Conservation (phyloP, 352 stramenopile species). For the Blastocystis sp. region DNA sequence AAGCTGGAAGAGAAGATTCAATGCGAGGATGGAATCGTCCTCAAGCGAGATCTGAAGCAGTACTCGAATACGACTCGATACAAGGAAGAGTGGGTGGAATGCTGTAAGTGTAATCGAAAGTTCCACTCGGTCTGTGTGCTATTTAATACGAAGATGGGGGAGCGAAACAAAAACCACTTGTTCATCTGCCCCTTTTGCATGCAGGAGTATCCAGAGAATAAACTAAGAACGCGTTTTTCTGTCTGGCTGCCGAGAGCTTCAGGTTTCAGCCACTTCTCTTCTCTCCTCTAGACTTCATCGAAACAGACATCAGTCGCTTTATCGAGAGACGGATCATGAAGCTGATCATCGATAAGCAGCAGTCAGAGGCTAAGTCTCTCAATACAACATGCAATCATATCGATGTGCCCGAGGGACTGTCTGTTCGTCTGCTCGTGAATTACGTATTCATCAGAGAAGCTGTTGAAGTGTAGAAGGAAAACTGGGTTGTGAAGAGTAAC, state of each 20-base stretch:
- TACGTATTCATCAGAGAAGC: conserved; percentile 43
- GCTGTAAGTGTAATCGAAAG: conserved; percentile 93
- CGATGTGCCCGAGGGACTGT: conserved; percentile 51
- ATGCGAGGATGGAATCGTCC: conserved; percentile 70
- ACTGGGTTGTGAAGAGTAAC: not conserved
- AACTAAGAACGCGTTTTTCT: not conserved
- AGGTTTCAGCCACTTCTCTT: not conserved
- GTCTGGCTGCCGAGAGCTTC: not conserved
- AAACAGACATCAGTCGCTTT: conserved; percentile 62
- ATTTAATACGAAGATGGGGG: conserved; percentile 84
- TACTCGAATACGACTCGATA: conserved; percentile 71
- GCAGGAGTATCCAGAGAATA: not conserved
- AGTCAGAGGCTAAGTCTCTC: conserved; percentile 8
- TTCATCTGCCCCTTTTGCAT: not conserved
- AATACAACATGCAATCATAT: conserved; percentile 13
- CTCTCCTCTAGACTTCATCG: conserved; percentile 22
- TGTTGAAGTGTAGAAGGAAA: not conserved
- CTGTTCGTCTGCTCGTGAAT: conserved; percentile 61
- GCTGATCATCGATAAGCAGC: conserved; percentile 55
- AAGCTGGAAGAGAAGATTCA: conserved; percentile 67
- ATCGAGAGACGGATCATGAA: conserved; percentile 60
- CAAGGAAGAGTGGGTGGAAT: conserved; percentile 89
- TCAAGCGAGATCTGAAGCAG: conserved; percentile 71
- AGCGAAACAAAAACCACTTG: not conserved
- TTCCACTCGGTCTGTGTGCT: conserved; percentile 98